A percentile compares a stretch with the other conserved stretches of the same genome.
phyloP scores from a whole-genome alignment of 2,329 filamentous ascomycete species.

The Myriosclerotinia scirpicola region DNA sequence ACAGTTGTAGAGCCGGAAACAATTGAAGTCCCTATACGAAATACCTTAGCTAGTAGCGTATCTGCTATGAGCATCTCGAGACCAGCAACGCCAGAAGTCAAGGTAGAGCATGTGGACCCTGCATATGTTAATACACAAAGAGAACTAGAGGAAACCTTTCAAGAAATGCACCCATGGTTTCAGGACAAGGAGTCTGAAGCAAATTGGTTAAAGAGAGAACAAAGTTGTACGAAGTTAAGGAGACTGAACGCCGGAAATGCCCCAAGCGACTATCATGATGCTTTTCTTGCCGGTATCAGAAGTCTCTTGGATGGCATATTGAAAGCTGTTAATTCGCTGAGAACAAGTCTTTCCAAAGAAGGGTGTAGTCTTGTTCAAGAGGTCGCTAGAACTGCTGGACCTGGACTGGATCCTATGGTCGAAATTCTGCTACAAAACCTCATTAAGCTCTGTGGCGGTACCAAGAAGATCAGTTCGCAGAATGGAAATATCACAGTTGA shows the following conservation, averaged over 20 bases:
- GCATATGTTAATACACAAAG: slow-evolving; percentile 79
- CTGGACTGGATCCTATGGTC: slow-evolving; percentile 81
- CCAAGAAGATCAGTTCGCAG: slow-evolving; percentile 90
- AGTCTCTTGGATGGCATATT: slow-evolving; percentile 81
- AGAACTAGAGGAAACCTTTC: slow-evolving; percentile 85
- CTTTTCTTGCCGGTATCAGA: slow-evolving; percentile 71
- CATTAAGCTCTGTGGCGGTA: slow-evolving; percentile 83
- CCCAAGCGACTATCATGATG: slow-evolving; percentile 69
- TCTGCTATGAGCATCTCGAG: slow-evolving; percentile 48
- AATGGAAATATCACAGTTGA: slow-evolving; percentile 81
- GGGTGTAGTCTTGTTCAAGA: slow-evolving; percentile 84
- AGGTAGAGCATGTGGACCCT: slow-evolving; percentile 71
- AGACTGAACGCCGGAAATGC: slow-evolving; percentile 82
- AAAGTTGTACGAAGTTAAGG: slow-evolving; percentile 73
- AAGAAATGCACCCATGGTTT: slow-evolving; percentile 77
- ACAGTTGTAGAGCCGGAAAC: slow-evolving; percentile 35
- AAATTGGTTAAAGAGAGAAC: slow-evolving; percentile 88
- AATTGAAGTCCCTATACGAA: slow-evolving; percentile 45
- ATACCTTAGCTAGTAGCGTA: slow-evolving; percentile 51
- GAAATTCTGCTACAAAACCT: slow-evolving; percentile 87
- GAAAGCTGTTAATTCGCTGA: slow-evolving; percentile 77
- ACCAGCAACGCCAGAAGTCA: slow-evolving; percentile 63
- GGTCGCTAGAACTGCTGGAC: slow-evolving; percentile 71
- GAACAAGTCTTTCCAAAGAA: slow-evolving; percentile 87
- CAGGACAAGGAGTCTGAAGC: slow-evolving; percentile 87